Percentiles rank a stretch among this genome's conserved stretches.
Conservation (phyloP, 495 filamentous ascomycete genomes). For the Lichenothelia convexa region DNA sequence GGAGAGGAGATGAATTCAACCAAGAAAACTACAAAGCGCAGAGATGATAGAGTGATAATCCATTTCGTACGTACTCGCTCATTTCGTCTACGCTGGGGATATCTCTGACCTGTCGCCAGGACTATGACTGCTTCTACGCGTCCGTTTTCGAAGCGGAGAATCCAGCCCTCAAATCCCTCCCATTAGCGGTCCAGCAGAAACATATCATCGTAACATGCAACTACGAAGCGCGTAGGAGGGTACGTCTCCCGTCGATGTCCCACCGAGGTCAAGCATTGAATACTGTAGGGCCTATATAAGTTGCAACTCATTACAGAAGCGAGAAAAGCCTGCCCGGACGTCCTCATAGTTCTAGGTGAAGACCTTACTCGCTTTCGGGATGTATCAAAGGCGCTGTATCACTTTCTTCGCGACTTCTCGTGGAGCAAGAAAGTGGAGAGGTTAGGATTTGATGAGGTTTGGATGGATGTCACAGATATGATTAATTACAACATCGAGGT, state of each 20-base stretch:
- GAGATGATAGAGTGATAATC: slow-evolving; percentile 53
- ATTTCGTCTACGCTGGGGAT: background rate
- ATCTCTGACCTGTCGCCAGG: slow-evolving; percentile 25
- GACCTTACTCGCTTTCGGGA: slow-evolving; percentile 72
- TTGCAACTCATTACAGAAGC: slow-evolving; percentile 70
- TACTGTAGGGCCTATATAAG: slow-evolving; percentile 51
- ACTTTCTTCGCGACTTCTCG: slow-evolving; percentile 44
- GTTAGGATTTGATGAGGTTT: slow-evolving; percentile 76
- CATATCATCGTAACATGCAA: slow-evolving; percentile 91
- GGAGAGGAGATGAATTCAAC: background rate
- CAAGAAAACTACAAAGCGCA: slow-evolving; percentile 21
- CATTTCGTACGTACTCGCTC: slow-evolving; percentile 46
- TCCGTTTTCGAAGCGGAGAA: slow-evolving; percentile 70
- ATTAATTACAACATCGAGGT: slow-evolving; percentile 57
- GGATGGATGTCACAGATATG: slow-evolving; percentile 68
- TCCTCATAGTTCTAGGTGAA: slow-evolving; percentile 72
- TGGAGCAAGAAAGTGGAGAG: slow-evolving; percentile 64
- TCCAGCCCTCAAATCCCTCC: slow-evolving; percentile 49
- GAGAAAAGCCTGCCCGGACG: slow-evolving; percentile 59
- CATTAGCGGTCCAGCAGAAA: slow-evolving; percentile 67
- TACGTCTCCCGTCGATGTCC: slow-evolving; percentile 8
- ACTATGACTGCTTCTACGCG: slow-evolving; percentile 91
- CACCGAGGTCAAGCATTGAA: slow-evolving; percentile 4
- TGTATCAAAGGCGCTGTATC: slow-evolving; percentile 63
- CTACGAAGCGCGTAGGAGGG: slow-evolving; percentile 54